These are phyloP conservation scores for Citrus mangshanensis DNA, from an alignment of 345 rosid genomes.

Conservation along the genomic window DNA sequence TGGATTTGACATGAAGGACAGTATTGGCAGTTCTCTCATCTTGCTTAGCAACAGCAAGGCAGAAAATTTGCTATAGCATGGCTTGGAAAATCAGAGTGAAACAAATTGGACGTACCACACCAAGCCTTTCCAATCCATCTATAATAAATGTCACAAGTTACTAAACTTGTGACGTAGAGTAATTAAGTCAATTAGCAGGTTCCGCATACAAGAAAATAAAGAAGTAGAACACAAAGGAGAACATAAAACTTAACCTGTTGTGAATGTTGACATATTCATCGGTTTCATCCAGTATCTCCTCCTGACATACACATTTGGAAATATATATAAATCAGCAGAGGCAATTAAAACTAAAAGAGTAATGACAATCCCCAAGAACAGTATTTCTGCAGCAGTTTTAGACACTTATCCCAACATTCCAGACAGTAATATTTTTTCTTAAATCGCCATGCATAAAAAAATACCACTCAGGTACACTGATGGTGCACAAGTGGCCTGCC, in stretches of 20 bases:
- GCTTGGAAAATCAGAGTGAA: background rate
- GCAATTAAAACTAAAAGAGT: background rate
- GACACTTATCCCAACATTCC: background rate
- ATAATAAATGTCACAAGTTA: background rate
- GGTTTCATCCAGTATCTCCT: slow-evolving; percentile 96
- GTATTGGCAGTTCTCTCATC: background rate
- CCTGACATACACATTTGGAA: slow-evolving; percentile 44
- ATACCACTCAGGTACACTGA: background rate
- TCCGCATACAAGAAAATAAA: background rate
- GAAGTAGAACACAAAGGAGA: background rate
- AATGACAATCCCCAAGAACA: background rate
- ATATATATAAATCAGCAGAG: background rate
- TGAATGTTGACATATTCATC: slow-evolving; percentile 93
- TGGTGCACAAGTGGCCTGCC: background rate
- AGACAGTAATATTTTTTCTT: background rate
- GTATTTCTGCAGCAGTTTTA: background rate
- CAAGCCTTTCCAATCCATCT: background rate
- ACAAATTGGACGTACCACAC: background rate
- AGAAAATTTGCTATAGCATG: background rate
- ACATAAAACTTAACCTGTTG: slow-evolving; percentile 44
- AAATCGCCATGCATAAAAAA: background rate
- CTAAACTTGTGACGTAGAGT: background rate
- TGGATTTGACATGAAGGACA: background rate
- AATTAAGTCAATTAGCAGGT: background rate
- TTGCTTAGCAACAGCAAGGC: background rate